These are phyloP conservation scores for Pseudogymnoascus sp. DNA, from an alignment of 2,329 filamentous ascomycete genomes.

Conservation along the genomic window DNA sequence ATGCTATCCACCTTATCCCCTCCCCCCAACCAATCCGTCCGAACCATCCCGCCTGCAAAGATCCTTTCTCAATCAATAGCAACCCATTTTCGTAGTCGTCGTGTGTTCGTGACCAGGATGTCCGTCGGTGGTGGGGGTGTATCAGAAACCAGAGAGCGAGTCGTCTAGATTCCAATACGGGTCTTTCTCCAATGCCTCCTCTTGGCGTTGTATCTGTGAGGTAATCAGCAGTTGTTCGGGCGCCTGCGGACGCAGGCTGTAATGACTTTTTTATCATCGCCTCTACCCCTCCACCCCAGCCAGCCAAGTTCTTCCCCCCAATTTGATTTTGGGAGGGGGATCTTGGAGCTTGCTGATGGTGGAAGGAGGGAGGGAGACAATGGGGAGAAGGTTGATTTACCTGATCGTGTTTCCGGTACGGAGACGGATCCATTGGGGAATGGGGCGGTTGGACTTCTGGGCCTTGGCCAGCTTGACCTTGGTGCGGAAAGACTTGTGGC, in stretches of 20 bases:
- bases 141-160: conserved; percentile 34
- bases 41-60: not conserved
- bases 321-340: too few relatives aligned
- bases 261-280: not conserved
- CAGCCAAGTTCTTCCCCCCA: too few relatives aligned
- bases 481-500: conserved; percentile 99
- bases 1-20: not conserved
- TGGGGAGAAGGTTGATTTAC: conserved; percentile 45
- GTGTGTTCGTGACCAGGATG: not conserved
- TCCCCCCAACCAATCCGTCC: not conserved
- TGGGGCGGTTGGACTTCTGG: conserved; percentile 99
- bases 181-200: conserved; percentile 99
- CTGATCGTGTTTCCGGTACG: conserved; percentile 98
- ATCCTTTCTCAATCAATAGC: not conserved
- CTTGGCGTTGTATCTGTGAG: conserved; percentile 95
- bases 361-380: too few relatives aligned
- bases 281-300: too few relatives aligned
- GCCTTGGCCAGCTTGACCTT: conserved; percentile 99
- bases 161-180: conserved; percentile 90
- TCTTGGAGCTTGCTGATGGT: too few relatives aligned
- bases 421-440: conserved; percentile 99
- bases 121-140: not conserved
- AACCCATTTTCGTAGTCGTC: not conserved
- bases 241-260: conserved; percentile 6
- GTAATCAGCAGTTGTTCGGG: conserved; percentile 16